Evolutionary conservation across 139 green algal species (phyloP), one percentile per base, ranked within the genome.

Genomic region (Coelastrella sp.): DNA sequence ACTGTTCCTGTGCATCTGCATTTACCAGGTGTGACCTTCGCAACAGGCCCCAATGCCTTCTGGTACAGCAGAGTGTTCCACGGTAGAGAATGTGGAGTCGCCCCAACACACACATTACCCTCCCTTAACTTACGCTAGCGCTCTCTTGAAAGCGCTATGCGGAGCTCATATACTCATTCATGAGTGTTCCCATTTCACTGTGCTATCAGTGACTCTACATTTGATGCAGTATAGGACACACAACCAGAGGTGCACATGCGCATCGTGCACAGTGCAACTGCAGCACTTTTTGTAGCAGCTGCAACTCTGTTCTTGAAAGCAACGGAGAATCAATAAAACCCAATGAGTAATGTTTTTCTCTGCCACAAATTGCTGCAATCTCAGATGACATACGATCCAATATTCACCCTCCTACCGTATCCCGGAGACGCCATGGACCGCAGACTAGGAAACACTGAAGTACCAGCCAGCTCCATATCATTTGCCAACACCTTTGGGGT

Each of bases 1-100:
- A 19, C 91, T 95, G n/a, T 95, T 94, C 79, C 32, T 93, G 47
- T 89, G 88, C 54, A 91, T 90, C 22, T 83, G 92, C 90, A 81
- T 93, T 20, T 95, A 81, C 77, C 68, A 76, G 68, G 68, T 76
- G 17, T 32, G 22, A 22, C 16, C 11, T 71, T 71, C 11, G 61
- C 61, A 71, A 13, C 61, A 19, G 61, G 11, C 11, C 61, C 8
- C 8, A 71, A 0, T 71, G 11, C 11, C 61, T 19, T 71, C 11
- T 71, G 32, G 32, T 13, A 71, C 2, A 0, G 61, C 3, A 13
- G 61, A 71, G 11, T 71, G 32, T 47, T 47, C 32, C 32, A 71
- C 11, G 11, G 61, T 71, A 71, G 2, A 2, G 32, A 71, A 71
- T 10, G 11, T 19, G 61, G 11, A 10, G 11, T 71, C 11, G 61